These are phyloP conservation scores for Cutaneotrichosporon spelunceum DNA, from an alignment of 1,284 basidiomycete genomes.

Conservation along the genomic window DNA sequence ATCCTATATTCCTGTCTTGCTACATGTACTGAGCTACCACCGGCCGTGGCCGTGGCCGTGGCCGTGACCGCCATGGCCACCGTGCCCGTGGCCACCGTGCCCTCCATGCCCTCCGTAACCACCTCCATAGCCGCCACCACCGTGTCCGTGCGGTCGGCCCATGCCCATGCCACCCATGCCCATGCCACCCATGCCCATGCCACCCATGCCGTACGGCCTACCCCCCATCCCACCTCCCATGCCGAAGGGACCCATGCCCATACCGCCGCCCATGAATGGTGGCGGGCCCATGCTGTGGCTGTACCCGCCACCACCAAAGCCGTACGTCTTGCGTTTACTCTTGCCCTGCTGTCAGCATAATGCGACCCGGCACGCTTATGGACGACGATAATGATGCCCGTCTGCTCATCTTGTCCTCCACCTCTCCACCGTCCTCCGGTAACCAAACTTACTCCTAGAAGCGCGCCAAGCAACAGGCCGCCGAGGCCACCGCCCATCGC, in stretches of 20 bases:
- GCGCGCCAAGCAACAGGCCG: constrained; percentile 10
- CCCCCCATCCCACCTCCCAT: constrained; percentile 17
- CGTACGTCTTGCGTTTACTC: constrained; percentile 11
- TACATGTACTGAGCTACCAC: background rate
- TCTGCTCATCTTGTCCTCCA: background rate
- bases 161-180: constrained; percentile 11
- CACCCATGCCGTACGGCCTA: constrained; percentile 14
- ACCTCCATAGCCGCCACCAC: constrained; percentile 10
- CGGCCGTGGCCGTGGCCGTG: background rate
- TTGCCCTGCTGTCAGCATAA: constrained; percentile 5
- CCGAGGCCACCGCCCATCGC: constrained; percentile 13
- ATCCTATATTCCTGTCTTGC: constrained; percentile 2
- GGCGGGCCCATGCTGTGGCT: constrained; percentile 37
- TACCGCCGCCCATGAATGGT: constrained; percentile 33
- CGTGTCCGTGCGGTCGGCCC: background rate
- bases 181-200: constrained; percentile 15
- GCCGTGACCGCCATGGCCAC: background rate
- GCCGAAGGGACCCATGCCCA: constrained; percentile 9
- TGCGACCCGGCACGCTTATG: background rate
- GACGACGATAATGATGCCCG: too few relatives aligned
- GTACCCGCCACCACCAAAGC: constrained; percentile 13
- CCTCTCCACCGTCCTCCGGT: background rate
- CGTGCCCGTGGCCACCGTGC: background rate
- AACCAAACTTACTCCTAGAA: constrained; percentile 10
- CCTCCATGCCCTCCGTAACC: constrained; percentile 8